Conservation (phyloP, 768 basidiomycete genomes). For the Pleurotus citrinopileatus region DNA sequence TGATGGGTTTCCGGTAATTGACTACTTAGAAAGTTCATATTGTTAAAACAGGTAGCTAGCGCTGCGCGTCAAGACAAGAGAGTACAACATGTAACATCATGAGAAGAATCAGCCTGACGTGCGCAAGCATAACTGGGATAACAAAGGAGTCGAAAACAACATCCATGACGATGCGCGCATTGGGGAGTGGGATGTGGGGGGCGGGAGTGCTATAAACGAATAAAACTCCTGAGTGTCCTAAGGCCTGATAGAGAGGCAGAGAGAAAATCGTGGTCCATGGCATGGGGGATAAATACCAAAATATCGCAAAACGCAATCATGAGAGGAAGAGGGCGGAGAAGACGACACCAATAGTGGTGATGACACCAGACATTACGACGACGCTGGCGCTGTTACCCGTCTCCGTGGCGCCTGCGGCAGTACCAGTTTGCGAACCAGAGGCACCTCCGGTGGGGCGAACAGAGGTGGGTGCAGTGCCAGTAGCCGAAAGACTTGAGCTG, state of each 20-base stretch:
- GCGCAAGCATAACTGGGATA: not conserved
- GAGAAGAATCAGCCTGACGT: too few relatives aligned
- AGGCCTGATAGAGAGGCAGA: not conserved
- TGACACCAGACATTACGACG: conserved; percentile 20
- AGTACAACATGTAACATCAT: too few relatives aligned
- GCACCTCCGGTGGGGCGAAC: not conserved
- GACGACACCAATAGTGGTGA: conserved; percentile 17
- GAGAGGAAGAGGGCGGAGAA: conserved; percentile 21
- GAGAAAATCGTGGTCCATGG: not conserved
- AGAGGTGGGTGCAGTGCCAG: not conserved
- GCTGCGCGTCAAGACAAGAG: too few relatives aligned
- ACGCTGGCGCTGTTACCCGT: conserved; percentile 18
- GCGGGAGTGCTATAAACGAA: not conserved
- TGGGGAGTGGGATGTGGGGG: not conserved
- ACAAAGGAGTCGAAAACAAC: not conserved
- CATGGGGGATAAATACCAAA: not conserved
- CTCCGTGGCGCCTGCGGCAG: conserved; percentile 8
- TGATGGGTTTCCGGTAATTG: too few relatives aligned
- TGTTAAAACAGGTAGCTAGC: too few relatives aligned
- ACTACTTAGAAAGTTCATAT: too few relatives aligned
- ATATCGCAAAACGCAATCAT: conserved; percentile 5
- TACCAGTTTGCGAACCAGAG: not conserved
- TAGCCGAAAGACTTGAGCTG: not conserved
- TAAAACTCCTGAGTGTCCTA: not conserved
- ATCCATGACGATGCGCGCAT: too few relatives aligned